These are phyloP conservation scores for Crotalaria pallida DNA, from an alignment of 306 rosid genomes.

Conservation along the genomic window DNA sequence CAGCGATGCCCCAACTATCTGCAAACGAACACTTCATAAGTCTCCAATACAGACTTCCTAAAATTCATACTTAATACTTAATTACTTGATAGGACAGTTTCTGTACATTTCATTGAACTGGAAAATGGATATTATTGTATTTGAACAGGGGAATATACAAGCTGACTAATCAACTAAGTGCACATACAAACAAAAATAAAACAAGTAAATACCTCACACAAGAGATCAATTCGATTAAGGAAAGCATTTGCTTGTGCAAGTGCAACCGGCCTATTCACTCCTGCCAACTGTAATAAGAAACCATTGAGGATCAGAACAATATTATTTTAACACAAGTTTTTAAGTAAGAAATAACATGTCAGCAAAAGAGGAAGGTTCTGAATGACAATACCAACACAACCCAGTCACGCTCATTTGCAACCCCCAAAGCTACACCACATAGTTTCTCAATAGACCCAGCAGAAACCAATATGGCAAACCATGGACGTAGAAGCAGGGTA, in stretches of 20 bases:
- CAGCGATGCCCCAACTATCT: conserved; percentile 85
- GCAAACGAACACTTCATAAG: conserved; percentile 22
- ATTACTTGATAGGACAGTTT: too few relatives aligned
- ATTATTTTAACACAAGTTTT: conserved; percentile 6
- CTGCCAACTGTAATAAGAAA: conserved; percentile 65
- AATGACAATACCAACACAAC: conserved; percentile 77
- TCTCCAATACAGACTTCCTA: conserved; percentile 6
- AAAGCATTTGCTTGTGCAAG: conserved; percentile 90
- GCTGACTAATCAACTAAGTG: not conserved
- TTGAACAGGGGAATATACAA: conserved; percentile 4
- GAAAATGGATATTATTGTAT: conserved; percentile 1
- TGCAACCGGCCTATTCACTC: conserved; percentile 90
- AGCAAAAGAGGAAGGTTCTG: conserved; percentile 21
- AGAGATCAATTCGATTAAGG: conserved; percentile 86
- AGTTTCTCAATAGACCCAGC: conserved; percentile 89
- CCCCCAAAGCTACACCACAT: conserved; percentile 79
- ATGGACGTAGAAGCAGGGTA: conserved; percentile 63
- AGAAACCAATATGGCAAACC: conserved; percentile 71
- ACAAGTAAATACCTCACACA: conserved; percentile 68
- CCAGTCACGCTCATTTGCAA: conserved; percentile 97
- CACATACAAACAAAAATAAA: not conserved
- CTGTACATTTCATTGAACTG: conserved; percentile 1
- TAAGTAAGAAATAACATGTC: not conserved
- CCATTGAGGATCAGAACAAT: conserved; percentile 5
- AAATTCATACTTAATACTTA: not conserved